A percentile compares a stretch with the other conserved stretches of the same genome.
These are phyloP conservation scores for Phylloporus arenicola DNA, from an alignment of 768 basidiomycete species.

Conservation along the genomic window DNA sequence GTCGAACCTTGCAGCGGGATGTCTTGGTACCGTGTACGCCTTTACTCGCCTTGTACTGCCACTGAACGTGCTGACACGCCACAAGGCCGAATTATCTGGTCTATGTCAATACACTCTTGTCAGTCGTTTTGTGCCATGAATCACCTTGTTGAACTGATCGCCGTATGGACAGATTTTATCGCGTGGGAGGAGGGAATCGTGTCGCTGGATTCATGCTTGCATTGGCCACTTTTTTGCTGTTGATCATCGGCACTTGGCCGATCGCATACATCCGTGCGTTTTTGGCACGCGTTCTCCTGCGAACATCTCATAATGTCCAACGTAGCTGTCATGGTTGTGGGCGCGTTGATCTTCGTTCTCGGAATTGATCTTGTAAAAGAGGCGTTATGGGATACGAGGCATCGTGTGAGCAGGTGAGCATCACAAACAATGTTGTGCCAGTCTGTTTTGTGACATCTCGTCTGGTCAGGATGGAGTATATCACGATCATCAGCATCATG, in stretches of 20 bases:
- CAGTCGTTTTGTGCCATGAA: conserved; percentile 15
- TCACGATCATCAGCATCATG: conserved; percentile 82
- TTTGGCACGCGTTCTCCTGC: not conserved
- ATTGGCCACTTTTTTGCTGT: conserved; percentile 58
- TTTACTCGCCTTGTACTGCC: not conserved
- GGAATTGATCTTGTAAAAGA: conserved; percentile 94
- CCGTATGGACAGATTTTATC: conserved; percentile 61
- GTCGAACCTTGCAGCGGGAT: conserved; percentile 79
- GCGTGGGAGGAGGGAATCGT: conserved; percentile 84
- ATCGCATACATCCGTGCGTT: conserved; percentile 88
- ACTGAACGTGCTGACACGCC: conserved; percentile 4
- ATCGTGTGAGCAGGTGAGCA: conserved; percentile 72
- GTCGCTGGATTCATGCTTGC: conserved; percentile 85
- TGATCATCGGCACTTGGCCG: conserved; percentile 80
- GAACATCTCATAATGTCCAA: not conserved
- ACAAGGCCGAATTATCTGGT: conserved; percentile 78
- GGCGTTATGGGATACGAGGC: conserved; percentile 92
- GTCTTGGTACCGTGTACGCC: conserved; percentile 74
- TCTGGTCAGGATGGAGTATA: conserved; percentile 58
- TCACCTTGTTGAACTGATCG: not conserved
- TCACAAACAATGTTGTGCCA: not conserved
- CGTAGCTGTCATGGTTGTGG: conserved; percentile 85
- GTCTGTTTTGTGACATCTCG: conserved; percentile 1
- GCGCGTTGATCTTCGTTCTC: conserved; percentile 87
- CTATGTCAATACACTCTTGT: conserved; percentile 83